phyloP scores from a whole-genome alignment of 2,329 filamentous ascomycete species.

The Pseudocercospora eumusae region DNA sequence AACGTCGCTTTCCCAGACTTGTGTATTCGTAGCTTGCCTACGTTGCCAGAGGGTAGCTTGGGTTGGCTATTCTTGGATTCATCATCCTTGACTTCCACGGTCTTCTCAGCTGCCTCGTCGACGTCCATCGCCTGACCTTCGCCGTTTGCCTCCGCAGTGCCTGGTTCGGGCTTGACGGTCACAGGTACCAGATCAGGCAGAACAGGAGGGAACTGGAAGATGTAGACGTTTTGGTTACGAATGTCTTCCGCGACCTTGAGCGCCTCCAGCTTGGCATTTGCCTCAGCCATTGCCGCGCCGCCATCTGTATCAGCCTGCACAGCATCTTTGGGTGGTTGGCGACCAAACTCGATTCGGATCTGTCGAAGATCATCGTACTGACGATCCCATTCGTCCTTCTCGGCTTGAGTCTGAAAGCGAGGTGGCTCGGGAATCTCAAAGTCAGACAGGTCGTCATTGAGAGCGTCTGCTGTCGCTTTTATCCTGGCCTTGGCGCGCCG shows the following conservation, averaged over 20 bases:
- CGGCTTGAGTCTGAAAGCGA: constrained; percentile 55
- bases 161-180: constrained; percentile 36
- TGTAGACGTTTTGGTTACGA: constrained; percentile 58
- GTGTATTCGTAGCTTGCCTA: constrained; percentile 64
- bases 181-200: constrained; percentile 57
- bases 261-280: constrained; percentile 21
- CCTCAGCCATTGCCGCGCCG: constrained; percentile 44
- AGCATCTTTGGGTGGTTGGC: constrained; percentile 35
- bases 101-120: constrained; percentile 19
- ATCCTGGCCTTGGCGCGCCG: constrained; percentile 37
- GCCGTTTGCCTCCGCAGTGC: constrained; percentile 22
- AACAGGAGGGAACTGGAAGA: constrained; percentile 65
- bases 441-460: constrained; percentile 23
- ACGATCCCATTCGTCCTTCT: constrained; percentile 53
- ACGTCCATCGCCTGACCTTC: constrained; percentile 29
- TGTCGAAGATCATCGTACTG: constrained; percentile 50
- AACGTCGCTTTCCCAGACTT: constrained; percentile 62
- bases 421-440: constrained; percentile 39
- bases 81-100: constrained; percentile 8
- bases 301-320: constrained; percentile 43
- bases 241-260: constrained; percentile 39
- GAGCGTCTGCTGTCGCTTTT: constrained; percentile 19
- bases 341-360: constrained; percentile 52
- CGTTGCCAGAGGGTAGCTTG: constrained; percentile 54
- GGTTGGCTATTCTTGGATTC: constrained; percentile 32